Evolutionary conservation across 2,329 filamentous ascomycete species (phyloP).

Genomic region (Periconia macrospinosa): DNA sequence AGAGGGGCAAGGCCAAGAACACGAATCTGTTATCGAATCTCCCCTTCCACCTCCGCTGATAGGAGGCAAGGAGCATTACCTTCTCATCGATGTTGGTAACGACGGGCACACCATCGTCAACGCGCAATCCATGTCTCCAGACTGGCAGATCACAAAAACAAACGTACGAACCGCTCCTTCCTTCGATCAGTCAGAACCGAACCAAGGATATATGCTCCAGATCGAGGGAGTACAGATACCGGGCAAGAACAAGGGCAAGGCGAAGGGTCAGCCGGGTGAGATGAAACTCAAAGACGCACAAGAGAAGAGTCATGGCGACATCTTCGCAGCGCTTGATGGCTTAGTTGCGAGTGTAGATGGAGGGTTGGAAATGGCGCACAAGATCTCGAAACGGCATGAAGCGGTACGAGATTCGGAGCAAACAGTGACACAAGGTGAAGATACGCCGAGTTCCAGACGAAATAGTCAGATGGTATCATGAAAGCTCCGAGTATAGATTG

Average conservation of each 20-base stretch:
- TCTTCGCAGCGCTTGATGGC: constrained; percentile 40
- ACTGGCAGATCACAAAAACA: constrained; percentile 69
- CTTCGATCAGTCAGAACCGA: constrained; percentile 54
- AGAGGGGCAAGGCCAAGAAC: constrained; percentile 25
- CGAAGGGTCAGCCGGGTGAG: constrained; percentile 29
- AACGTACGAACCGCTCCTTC: constrained; percentile 63
- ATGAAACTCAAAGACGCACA: constrained; percentile 32
- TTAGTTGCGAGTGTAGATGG: constrained; percentile 42
- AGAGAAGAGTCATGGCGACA: constrained; percentile 35
- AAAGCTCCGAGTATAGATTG: no score
- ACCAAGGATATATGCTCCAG: constrained; percentile 60
- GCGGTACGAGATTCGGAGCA: constrained; percentile 13
- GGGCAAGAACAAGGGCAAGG: constrained; percentile 34
- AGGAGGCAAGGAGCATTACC: constrained; percentile 56
- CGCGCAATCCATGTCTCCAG: constrained; percentile 71
- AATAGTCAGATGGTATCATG: not conserved
- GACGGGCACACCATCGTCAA: constrained; percentile 60
- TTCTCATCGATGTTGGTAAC: constrained; percentile 57
- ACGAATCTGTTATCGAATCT: constrained; percentile 34
- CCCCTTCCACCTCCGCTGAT: constrained; percentile 51
- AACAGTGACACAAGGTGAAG: constrained; percentile 11
- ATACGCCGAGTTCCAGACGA: not conserved
- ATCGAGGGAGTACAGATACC: constrained; percentile 58
- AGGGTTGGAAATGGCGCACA: constrained; percentile 37
- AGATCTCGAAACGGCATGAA: constrained; percentile 28